Percentiles rank a stretch among this genome's conserved stretches.
These are phyloP conservation scores for Paraphaeosphaeria sporulosa DNA, from an alignment of 2,329 filamentous ascomycete genomes.

Conservation along the genomic window DNA sequence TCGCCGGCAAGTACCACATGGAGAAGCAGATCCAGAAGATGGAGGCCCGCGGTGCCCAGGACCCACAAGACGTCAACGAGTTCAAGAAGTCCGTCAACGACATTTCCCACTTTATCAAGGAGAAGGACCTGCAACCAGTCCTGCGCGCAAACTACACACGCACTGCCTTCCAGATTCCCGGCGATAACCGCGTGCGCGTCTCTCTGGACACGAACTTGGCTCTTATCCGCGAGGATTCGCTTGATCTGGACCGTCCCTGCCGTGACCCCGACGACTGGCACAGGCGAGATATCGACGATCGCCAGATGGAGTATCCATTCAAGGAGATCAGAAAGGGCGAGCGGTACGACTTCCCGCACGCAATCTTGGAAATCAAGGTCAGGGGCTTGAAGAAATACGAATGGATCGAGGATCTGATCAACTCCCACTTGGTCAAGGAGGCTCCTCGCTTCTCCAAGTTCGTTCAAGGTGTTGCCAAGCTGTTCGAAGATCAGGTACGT, in stretches of 20 bases:
- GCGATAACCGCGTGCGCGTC: conserved; percentile 87
- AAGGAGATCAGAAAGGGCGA: conserved; percentile 87
- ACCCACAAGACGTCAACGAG: conserved; percentile 69
- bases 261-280: conserved; percentile 91
- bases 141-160: conserved; percentile 92
- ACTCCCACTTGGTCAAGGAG: conserved; percentile 89
- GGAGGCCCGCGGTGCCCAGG: conserved; percentile 74
- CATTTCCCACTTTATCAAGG: conserved; percentile 81
- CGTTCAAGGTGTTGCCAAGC: conserved; percentile 85
- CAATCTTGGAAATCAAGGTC: conserved; percentile 91
- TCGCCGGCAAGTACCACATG: conserved; percentile 87
- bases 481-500: conserved; percentile 76
- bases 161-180: conserved; percentile 95
- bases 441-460: conserved; percentile 96
- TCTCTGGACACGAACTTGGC: conserved; percentile 92
- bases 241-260: conserved; percentile 86
- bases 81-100: conserved; percentile 76
- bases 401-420: conserved; percentile 92
- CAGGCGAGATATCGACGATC: conserved; percentile 84
- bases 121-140: conserved; percentile 81
- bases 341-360: conserved; percentile 88
- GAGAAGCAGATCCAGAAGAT: conserved; percentile 91
- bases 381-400: conserved; percentile 72
- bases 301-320: conserved; percentile 86
- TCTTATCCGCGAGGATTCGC: conserved; percentile 77